Percentiles rank a stretch among this genome's conserved stretches.
phyloP scores from a whole-genome alignment of 768 basidiomycete species.

The Termitomyces eurrhizus region DNA sequence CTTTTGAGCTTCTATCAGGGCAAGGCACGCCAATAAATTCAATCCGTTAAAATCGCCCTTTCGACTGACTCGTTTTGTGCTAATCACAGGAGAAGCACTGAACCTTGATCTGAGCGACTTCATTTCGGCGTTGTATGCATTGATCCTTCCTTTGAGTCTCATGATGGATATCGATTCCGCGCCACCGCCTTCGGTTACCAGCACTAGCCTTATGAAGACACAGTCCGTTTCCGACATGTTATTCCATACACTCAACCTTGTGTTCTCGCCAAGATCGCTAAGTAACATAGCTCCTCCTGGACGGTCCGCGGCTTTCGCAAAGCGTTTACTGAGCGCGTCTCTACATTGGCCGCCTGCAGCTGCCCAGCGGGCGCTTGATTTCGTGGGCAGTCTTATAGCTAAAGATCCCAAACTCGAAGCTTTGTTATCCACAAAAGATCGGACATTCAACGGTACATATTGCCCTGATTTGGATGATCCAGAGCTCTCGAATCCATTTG shows the following conservation, averaged over 20 bases:
- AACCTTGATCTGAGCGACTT: constrained; percentile 94
- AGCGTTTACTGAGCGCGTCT: constrained; percentile 80
- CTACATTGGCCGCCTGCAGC: constrained; percentile 75
- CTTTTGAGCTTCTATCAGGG: constrained; percentile 94
- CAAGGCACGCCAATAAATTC: constrained; percentile 60
- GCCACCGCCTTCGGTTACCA: constrained; percentile 22
- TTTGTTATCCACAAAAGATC: constrained; percentile 83
- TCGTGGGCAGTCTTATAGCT: constrained; percentile 67
- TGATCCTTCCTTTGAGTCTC: constrained; percentile 73
- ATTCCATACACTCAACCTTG: constrained; percentile 79
- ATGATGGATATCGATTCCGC: constrained; percentile 61
- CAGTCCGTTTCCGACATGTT: constrained; percentile 62
- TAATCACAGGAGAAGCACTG: constrained; percentile 81
- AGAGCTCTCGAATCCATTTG: constrained; percentile 76
- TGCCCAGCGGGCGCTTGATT: constrained; percentile 66
- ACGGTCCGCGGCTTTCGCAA: constrained; percentile 89
- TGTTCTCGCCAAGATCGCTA: constrained; percentile 72
- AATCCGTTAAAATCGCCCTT: constrained; percentile 2
- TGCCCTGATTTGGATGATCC: constrained; percentile 87
- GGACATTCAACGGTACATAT: constrained; percentile 81
- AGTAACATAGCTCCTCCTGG: constrained; percentile 55
- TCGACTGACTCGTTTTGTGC: constrained; percentile 7
- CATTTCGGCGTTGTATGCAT: constrained; percentile 74
- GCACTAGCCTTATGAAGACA: constrained; percentile 23
- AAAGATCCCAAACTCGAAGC: constrained; percentile 81